phyloP scores from a whole-genome alignment of 2,329 filamentous ascomycete genomes.

The Aspergillus thermomutatus region DNA sequence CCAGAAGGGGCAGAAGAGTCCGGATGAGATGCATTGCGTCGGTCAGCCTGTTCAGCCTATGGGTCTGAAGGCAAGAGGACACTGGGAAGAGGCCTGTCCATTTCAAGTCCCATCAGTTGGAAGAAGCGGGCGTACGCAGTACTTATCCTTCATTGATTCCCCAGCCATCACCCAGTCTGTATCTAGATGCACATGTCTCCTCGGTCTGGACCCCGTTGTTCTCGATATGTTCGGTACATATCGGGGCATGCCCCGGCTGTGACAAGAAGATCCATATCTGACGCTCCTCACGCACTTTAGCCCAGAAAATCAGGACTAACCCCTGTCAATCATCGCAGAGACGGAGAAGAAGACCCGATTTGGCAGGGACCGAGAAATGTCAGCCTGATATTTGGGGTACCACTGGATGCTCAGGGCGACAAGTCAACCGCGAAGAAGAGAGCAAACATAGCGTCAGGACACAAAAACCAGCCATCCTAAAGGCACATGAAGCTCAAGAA shows the following conservation, averaged over 20 bases:
- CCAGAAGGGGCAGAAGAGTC: slow-evolving; percentile 7
- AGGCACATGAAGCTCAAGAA: neutral
- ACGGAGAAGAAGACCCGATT: neutral
- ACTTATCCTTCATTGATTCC: neutral
- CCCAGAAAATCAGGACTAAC: neutral
- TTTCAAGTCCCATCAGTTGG: neutral
- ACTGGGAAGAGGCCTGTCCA: neutral
- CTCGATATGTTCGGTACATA: neutral
- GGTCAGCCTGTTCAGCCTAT: neutral
- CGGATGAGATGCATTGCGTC: slow-evolving; percentile 6
- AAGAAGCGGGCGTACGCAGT: neutral
- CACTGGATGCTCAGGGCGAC: neutral
- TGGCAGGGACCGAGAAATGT: neutral
- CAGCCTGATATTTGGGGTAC: neutral
- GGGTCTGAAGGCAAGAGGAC: neutral
- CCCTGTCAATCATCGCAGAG: neutral
- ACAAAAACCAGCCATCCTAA: neutral
- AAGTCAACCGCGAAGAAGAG: neutral
- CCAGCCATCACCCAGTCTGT: neutral
- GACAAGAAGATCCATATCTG: neutral
- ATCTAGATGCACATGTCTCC: neutral
- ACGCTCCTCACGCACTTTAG: neutral
- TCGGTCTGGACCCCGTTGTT: neutral
- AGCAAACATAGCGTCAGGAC: neutral
- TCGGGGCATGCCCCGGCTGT: neutral